A percentile compares a stretch with the other conserved stretches of the same genome.
Evolutionary conservation across 179 eudicot genomes (phyloP).

Genomic region (Nepenthes alata): DNA sequence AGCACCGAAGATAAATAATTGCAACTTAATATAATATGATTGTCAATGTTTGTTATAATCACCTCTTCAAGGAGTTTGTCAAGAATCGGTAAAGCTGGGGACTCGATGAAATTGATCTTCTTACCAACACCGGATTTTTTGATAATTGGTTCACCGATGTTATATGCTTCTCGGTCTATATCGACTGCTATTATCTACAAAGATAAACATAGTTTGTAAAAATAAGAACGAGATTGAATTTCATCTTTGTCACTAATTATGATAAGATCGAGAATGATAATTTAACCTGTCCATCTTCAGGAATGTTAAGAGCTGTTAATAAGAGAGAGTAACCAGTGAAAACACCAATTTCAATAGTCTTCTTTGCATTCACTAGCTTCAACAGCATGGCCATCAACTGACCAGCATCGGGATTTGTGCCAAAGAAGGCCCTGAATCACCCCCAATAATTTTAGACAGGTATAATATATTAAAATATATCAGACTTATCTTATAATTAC

Average conservation of each 20-base stretch:
- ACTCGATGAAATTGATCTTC: constrained; percentile 38
- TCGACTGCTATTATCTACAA: constrained; percentile 44
- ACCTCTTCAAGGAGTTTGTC: constrained; percentile 38
- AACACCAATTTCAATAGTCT: constrained; percentile 36
- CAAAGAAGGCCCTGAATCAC: constrained; percentile 1
- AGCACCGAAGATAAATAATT: neutral
- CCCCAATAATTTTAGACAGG: too few relatives aligned
- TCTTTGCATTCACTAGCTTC: constrained; percentile 27
- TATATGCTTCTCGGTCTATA: constrained; percentile 27
- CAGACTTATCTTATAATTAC: too few relatives aligned
- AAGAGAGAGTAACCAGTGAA: constrained; percentile 35
- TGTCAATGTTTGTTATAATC: constrained; percentile 3
- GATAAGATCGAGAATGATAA: neutral
- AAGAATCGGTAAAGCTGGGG: constrained; percentile 30
- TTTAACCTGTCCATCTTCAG: constrained; percentile 26
- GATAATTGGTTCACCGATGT: constrained; percentile 41
- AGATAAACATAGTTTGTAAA: neutral
- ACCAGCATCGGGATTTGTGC: constrained; percentile 6
- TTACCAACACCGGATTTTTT: constrained; percentile 38
- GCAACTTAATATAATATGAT: neutral
- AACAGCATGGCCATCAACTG: constrained; percentile 21
- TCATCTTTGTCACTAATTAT: neutral
- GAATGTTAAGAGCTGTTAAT: constrained; percentile 31
- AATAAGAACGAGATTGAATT: neutral
- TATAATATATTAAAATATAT: too few relatives aligned